Evolutionary conservation across 352 stramenopile genomes (phyloP).

Genomic region (Globisporangium paroecandrum): DNA sequence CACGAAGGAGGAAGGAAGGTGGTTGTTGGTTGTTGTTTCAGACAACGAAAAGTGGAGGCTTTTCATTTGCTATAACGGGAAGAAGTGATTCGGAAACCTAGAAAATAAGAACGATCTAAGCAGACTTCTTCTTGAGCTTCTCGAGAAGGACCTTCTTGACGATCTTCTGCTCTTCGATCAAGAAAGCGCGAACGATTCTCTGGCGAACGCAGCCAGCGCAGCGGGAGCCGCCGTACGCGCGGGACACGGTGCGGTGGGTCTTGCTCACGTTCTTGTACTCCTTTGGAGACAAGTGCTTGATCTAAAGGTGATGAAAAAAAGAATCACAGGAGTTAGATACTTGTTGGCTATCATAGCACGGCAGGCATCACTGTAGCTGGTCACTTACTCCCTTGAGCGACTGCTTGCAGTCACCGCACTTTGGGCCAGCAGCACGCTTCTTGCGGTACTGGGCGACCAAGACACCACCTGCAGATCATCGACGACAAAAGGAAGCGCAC

Average conservation of each 20-base stretch:
- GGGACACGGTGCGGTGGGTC: conserved; percentile 93
- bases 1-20: not conserved
- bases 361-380: not conserved
- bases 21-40: conserved; percentile 11
- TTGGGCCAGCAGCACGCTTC: conserved; percentile 93
- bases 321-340: conserved; percentile 6
- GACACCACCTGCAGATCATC: conserved; percentile 65
- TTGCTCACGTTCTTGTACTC: conserved; percentile 82
- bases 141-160: conserved; percentile 98
- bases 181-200: conserved; percentile 96
- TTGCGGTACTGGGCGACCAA: conserved; percentile 93
- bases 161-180: conserved; percentile 99
- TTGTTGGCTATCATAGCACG: not conserved
- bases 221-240: conserved; percentile 95
- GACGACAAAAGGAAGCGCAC: not conserved
- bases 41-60: conserved; percentile 12
- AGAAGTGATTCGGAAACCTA: conserved; percentile 19
- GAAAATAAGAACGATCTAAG: conserved; percentile 30
- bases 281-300: conserved; percentile 78
- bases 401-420: conserved; percentile 97
- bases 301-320: conserved; percentile 34
- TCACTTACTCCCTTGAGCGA: conserved; percentile 66
- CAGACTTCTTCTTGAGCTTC: conserved; percentile 89
- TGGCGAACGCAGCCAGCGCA: conserved; percentile 94
- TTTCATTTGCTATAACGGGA: conserved; percentile 19